Evolutionary conservation across 2,329 filamentous ascomycete genomes (phyloP), one percentile per base, ranked within the genome.

Genomic region (Monilinia polystroma): DNA sequence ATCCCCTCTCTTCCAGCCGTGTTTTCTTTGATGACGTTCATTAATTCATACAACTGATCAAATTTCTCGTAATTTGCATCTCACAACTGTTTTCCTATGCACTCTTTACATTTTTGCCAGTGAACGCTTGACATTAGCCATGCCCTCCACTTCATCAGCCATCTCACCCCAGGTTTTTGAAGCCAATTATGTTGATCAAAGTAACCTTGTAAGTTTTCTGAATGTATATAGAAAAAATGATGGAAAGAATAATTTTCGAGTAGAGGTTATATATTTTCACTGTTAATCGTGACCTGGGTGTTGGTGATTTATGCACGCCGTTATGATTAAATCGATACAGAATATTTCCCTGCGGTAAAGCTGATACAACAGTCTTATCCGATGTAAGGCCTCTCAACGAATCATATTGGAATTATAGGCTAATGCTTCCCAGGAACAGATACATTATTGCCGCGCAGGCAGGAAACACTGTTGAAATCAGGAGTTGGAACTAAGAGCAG

Each of bases 401-500:
- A 7, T 20, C 20, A 47, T 47, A 4, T 18, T 47, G 45, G 45
- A 47, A 18, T 47, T 8, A 20, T 18, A 18, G 7, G 66, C 43
- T 35, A 23, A 29, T 45, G 29, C 3, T 6, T 51, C 32, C 2
- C 52, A 72, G 70, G 68, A 70, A 32, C 70, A 72, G 63, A 72
- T 72, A 12, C 63, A 70, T 35, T 66, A 69, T 58, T 72, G 70
- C 53, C 59, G 68, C 23, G 59, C 55, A 55, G 52, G 60, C 20
- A 49, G 62, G 23, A 64, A 23, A 23, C 23, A 23, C 23, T 23
- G 23, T 23, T 23, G 23, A 23, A 23, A 23, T 23, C 23, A 23
- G 23, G 23, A 23, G 67, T 32, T 52, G 3, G 16, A 23, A 41
- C 7, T 47, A 32, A 32, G 32, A 32, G 32, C 32, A 4, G 32